These are phyloP conservation scores for Fusarium protoensiforme DNA, from an alignment of 2,329 filamentous ascomycete genomes.

Conservation along the genomic window DNA sequence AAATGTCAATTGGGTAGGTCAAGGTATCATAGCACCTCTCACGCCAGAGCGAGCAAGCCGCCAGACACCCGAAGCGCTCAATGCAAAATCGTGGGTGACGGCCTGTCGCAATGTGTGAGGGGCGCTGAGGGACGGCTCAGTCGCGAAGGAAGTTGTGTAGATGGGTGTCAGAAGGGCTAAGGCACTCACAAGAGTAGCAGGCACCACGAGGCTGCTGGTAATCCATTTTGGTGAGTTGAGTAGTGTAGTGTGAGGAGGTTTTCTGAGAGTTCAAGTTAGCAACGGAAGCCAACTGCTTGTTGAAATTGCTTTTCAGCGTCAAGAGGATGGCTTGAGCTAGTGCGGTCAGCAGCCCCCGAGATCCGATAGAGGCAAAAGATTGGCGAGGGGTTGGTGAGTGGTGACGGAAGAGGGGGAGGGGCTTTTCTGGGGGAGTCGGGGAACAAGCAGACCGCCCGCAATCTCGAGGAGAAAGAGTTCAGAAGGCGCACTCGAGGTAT, in stretches of 20 bases:
- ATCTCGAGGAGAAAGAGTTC: slow-evolving; percentile 3
- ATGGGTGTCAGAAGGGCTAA: background rate
- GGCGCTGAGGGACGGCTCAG: background rate
- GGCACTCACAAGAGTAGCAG: slow-evolving; percentile 64
- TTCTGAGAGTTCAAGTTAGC: slow-evolving; percentile 32
- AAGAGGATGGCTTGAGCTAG: slow-evolving; percentile 20
- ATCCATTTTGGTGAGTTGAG: slow-evolving; percentile 54
- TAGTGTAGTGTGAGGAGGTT: slow-evolving; percentile 7
- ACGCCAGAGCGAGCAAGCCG: background rate
- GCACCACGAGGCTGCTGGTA: slow-evolving; percentile 53
- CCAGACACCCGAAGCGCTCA: background rate
- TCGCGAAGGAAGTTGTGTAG: background rate
- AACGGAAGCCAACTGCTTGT: background rate
- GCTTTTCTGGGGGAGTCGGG: slow-evolving; percentile 1
- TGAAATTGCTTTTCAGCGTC: slow-evolving; percentile 13
- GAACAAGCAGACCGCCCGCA: slow-evolving; percentile 11
- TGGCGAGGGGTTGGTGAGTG: slow-evolving; percentile 37
- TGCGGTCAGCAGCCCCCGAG: slow-evolving; percentile 28
- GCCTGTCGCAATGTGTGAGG: background rate
- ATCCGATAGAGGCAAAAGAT: slow-evolving; percentile 44
- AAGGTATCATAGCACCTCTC: slow-evolving; percentile 2
- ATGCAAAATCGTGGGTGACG: background rate
- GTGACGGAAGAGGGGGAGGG: slow-evolving; percentile 27
- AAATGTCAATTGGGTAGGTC: background rate
- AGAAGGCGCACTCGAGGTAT: slow-evolving; percentile 2